phyloP scores from a whole-genome alignment of 345 rosid species.

The Clausena lansium region DNA sequence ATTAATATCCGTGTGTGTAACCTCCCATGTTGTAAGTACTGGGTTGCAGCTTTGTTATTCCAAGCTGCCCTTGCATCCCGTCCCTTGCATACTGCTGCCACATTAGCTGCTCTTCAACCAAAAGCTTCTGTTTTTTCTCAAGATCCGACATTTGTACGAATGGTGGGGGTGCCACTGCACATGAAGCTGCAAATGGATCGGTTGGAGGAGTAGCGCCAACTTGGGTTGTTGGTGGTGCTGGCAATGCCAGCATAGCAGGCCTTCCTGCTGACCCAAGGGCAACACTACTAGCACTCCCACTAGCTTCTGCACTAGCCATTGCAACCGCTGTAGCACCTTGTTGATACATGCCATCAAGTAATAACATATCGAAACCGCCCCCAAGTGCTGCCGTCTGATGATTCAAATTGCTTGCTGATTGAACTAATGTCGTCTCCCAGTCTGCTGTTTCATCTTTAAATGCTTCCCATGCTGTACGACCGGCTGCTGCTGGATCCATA shows the following conservation, averaged over 20 bases:
- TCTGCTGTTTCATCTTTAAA: conserved; percentile 53
- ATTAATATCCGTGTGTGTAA: conserved; percentile 23
- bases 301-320: conserved; percentile 20
- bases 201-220: neutral
- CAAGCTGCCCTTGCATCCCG: conserved; percentile 55
- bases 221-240: conserved; percentile 36
- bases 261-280: conserved; percentile 49
- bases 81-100: conserved; percentile 51
- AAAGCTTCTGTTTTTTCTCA: conserved; percentile 53
- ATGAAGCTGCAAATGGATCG: conserved; percentile 63
- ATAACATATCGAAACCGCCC: conserved; percentile 49
- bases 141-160: conserved; percentile 60
- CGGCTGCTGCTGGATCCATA: conserved; percentile 2
- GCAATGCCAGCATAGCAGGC: conserved; percentile 48
- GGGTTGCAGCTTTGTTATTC: conserved; percentile 28
- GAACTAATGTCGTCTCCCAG: conserved; percentile 80
- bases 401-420: conserved; percentile 52
- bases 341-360: conserved; percentile 63
- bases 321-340: conserved; percentile 36
- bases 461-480: conserved; percentile 55
- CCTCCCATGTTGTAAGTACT: conserved; percentile 33
- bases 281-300: conserved; percentile 64
- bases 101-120: conserved; percentile 52
- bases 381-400: conserved; percentile 34
- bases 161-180: conserved; percentile 41